Evolutionary conservation across 192 early-diverging fungal genomes (phyloP).

Genomic region (Entomortierella parvispora): DNA sequence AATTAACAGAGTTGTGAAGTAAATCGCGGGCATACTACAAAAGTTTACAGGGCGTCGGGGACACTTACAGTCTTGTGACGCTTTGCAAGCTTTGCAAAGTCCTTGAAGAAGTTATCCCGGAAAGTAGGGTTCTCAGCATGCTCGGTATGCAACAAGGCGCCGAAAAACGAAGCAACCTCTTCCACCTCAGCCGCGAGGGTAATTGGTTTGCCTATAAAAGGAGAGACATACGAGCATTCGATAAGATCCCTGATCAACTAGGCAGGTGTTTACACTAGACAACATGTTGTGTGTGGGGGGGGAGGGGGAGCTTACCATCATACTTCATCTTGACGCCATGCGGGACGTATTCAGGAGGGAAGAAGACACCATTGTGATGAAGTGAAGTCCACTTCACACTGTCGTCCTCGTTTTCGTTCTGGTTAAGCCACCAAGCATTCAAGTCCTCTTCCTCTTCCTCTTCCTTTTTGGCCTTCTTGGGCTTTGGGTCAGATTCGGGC

Average conservation of each 20-base stretch:
- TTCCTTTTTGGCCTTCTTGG: slow-evolving; percentile 40
- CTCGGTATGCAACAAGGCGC: slow-evolving; percentile 85
- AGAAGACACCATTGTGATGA: slow-evolving; percentile 87
- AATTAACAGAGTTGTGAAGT: not conserved
- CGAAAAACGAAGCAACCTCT: slow-evolving; percentile 96
- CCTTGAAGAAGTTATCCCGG: slow-evolving; percentile 91
- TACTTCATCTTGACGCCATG: slow-evolving; percentile 92
- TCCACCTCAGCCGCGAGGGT: slow-evolving; percentile 81
- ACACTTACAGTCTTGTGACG: slow-evolving; percentile 68
- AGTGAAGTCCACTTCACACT: slow-evolving; percentile 88
- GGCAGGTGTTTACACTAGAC: no score
- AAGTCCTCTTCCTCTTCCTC: slow-evolving; percentile 55
- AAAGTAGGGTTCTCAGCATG: slow-evolving; percentile 86
- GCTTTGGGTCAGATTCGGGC: slow-evolving; percentile 15
- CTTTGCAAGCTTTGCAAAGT: slow-evolving; percentile 79
- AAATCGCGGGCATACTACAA: no score
- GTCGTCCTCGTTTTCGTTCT: slow-evolving; percentile 68
- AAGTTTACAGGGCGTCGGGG: no score
- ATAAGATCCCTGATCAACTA: not conserved
- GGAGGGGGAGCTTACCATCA: slow-evolving; percentile 63
- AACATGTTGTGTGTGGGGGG: no score
- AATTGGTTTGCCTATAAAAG: slow-evolving; percentile 55
- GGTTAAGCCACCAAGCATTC: slow-evolving; percentile 77
- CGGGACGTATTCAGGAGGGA: slow-evolving; percentile 91
- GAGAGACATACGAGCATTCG: not conserved